Base-by-base conservation (phyloP, 345 rosid species). In the Limnanthes douglasii region DNA sequence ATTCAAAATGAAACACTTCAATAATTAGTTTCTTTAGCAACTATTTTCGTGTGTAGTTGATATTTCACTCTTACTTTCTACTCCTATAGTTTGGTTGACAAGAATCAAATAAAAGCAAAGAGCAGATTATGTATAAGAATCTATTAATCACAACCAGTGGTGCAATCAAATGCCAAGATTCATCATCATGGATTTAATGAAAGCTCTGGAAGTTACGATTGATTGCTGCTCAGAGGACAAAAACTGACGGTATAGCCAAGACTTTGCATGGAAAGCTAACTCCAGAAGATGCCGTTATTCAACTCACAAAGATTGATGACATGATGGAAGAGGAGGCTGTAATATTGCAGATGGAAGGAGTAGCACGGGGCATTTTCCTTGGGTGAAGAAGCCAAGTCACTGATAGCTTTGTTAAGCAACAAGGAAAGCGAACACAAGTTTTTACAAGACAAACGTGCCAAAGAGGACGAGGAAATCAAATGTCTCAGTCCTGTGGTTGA, bases 271-370 rank as follows among this genome's bases (percentile, higher is more conserved):
- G 40, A 37, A 54, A 57, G 24, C 41, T 47, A 33, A 56, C 75
- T 15, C 59, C 60, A 11, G 92, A 90, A 79, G 97, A 75, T 57
- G 59, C 57, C 52, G 51, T 62, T 37, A 50, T 57, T 18, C 84
- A 63, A 20, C 43, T 76, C 57, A 65, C 79, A 11, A 67, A 61
- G 59, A 72, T 84, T 38, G 78, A 79, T 43, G 82, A 70, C 50
- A 64, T 84, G 78, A 79, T 84, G 78, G 68, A 63, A 61, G 86
- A 74, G 32, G 94, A 84, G 72, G 73, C 76, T 3, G 56, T 48
- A 41, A 59, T 39, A 61, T 59, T 90, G 54, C 68, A 73, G 79
- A 32, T 84, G 98, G 95, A 84, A 79, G 72, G 72, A 66, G 50
- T 68, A 36, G 92, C 98, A 12, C 62, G 94, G 84, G 62, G 79